These are phyloP conservation scores for Lentinula sp. DNA, from an alignment of 768 basidiomycete species.

Conservation along the genomic window DNA sequence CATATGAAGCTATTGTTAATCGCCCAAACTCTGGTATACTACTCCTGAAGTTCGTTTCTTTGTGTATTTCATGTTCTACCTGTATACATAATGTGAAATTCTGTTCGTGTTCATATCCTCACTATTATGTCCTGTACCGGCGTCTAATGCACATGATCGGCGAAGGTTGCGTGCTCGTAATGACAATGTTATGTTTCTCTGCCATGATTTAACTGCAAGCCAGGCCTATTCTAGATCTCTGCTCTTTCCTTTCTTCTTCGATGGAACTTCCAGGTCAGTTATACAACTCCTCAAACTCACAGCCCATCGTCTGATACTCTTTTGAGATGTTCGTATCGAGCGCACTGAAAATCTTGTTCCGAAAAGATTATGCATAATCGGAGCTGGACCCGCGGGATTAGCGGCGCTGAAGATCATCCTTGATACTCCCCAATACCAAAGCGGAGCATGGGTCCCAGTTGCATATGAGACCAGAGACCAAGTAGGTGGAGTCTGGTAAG, in stretches of 20 bases:
- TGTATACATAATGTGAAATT: neutral
- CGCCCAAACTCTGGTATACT: neutral
- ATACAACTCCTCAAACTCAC: neutral
- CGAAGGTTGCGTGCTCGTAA: neutral
- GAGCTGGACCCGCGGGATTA: conserved; percentile 72
- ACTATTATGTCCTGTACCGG: neutral
- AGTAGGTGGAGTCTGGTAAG: conserved; percentile 77
- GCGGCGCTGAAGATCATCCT: conserved; percentile 60
- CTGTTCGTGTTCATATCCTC: no score
- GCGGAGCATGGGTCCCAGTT: conserved; percentile 54
- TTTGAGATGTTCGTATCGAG: neutral
- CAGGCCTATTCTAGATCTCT: neutral
- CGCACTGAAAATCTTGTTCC: neutral
- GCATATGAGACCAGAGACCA: conserved; percentile 60
- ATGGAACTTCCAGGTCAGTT: conserved; percentile 1
- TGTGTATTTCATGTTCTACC: neutral
- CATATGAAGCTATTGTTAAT: no score
- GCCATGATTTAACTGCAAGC: neutral
- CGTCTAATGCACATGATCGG: neutral
- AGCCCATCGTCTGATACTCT: neutral
- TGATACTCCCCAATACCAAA: conserved; percentile 50
- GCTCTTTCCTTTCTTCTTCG: neutral
- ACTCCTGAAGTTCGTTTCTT: neutral
- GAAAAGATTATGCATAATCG: conserved; percentile 52
- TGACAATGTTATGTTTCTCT: neutral